Conservation (phyloP, 768 basidiomycete species). For the Rhizopogon vinicolor region DNA sequence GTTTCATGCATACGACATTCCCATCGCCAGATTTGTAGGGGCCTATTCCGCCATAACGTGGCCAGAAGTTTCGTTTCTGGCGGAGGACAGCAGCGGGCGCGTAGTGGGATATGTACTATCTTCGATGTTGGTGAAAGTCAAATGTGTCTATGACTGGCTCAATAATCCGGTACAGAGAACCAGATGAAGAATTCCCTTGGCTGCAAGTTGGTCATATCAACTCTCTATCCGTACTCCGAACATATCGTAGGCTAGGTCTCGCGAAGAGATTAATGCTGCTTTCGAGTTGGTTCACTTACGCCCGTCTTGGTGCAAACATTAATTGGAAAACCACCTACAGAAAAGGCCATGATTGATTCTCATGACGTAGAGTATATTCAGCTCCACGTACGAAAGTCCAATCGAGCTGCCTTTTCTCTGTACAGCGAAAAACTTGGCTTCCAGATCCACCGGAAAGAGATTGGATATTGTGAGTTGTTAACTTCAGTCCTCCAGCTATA, state of each 20-base stretch:
- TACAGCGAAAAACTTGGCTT: conserved; percentile 22
- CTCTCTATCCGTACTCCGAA: conserved; percentile 22
- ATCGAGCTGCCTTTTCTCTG: conserved; percentile 17
- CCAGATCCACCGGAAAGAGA: conserved; percentile 5
- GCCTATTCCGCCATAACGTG: conserved; percentile 42
- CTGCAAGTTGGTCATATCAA: conserved; percentile 22
- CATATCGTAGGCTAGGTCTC: conserved; percentile 25
- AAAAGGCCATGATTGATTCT: conserved; percentile 19
- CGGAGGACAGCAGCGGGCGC: conserved; percentile 42
- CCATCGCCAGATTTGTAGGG: conserved; percentile 28
- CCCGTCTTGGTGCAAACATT: not conserved
- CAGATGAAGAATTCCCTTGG: conserved; percentile 8
- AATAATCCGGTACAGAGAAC: conserved; percentile 15
- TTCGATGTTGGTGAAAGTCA: conserved; percentile 38
- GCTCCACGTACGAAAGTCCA: conserved; percentile 25
- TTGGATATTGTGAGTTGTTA: conserved; percentile 20
- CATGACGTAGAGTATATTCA: conserved; percentile 17
- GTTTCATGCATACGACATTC: not conserved
- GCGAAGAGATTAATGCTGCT: conserved; percentile 22
- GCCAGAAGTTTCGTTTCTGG: conserved; percentile 52
- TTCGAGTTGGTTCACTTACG: conserved; percentile 14
- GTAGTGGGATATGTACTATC: conserved; percentile 55
- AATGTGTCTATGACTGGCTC: not conserved
- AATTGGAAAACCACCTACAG: conserved; percentile 7
- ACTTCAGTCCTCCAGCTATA: not conserved